phyloP scores from a whole-genome alignment of 2,329 filamentous ascomycete genomes.

The Diaporthe amygdali region DNA sequence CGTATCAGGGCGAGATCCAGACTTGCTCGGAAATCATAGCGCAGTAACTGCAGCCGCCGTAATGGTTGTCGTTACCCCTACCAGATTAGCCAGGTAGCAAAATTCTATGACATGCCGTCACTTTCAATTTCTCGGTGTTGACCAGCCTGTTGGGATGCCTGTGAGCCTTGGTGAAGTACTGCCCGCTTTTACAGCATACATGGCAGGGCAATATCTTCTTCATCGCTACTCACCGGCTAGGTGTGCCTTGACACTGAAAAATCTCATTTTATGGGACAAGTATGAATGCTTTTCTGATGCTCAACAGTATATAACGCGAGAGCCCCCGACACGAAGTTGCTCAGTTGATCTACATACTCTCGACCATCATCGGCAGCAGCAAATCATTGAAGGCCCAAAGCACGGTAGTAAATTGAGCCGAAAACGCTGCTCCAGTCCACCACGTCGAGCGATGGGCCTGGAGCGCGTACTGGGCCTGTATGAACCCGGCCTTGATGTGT shows the following conservation, averaged over 20 bases:
- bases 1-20: conserved; percentile 38
- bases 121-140: neutral
- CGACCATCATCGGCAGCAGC: conserved; percentile 30
- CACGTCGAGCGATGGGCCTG: conserved; percentile 50
- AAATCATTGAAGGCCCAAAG: conserved; percentile 40
- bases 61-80: neutral
- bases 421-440: conserved; percentile 48
- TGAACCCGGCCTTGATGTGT: conserved; percentile 39
- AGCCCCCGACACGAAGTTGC: neutral
- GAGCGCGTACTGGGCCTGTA: conserved; percentile 44
- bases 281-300: neutral
- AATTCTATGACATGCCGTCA: neutral
- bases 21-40: conserved; percentile 37
- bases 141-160: neutral
- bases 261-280: neutral
- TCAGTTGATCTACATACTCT: neutral
- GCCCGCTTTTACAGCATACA: neutral
- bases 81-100: neutral
- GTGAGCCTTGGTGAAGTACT: neutral
- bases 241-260: neutral
- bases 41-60: neutral
- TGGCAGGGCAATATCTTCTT: neutral
- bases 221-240: neutral
- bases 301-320: neutral
- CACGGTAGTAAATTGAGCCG: conserved; percentile 37